Percentiles rank a stretch among this genome's conserved stretches.
phyloP scores from a whole-genome alignment of 768 basidiomycete species.

The Tricholoma bakamatsutake region DNA sequence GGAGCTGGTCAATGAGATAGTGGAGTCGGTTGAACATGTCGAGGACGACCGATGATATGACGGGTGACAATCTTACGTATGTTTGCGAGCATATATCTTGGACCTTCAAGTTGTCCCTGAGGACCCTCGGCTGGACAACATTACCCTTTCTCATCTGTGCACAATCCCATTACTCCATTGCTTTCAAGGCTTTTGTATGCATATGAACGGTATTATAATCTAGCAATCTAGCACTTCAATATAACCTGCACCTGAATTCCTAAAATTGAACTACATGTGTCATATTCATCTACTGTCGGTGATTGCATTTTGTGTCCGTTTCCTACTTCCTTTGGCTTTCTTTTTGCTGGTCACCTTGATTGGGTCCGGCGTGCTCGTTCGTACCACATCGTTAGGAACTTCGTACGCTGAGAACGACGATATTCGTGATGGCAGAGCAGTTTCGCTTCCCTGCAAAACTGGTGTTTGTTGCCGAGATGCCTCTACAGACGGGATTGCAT shows the following conservation, averaged over 20 bases:
- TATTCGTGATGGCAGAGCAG: slow-evolving; percentile 31
- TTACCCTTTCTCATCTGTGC: slow-evolving; percentile 6
- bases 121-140: not conserved
- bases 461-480: slow-evolving; percentile 18
- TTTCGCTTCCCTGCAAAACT: slow-evolving; percentile 10
- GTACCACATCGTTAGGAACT: slow-evolving; percentile 33
- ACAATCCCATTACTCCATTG: slow-evolving; percentile 6
- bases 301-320: slow-evolving; percentile 39
- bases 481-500: slow-evolving; percentile 29
- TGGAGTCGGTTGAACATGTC: slow-evolving; percentile 87
- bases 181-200: slow-evolving; percentile 19
- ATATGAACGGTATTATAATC: slow-evolving; percentile 17
- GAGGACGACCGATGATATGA: slow-evolving; percentile 59
- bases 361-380: slow-evolving; percentile 54
- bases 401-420: slow-evolving; percentile 51
- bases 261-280: not conserved
- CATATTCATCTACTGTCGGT: not conserved
- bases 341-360: slow-evolving; percentile 73
- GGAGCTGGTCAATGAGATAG: slow-evolving; percentile 91
- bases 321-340: slow-evolving; percentile 73
- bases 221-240: slow-evolving; percentile 17
- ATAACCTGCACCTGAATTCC: not conserved
- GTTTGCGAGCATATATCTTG: not conserved
- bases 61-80: not conserved
- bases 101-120: not conserved